These are phyloP conservation scores for Leccinum subgranulosum DNA, from an alignment of 768 basidiomycete species.

Conservation along the genomic window DNA sequence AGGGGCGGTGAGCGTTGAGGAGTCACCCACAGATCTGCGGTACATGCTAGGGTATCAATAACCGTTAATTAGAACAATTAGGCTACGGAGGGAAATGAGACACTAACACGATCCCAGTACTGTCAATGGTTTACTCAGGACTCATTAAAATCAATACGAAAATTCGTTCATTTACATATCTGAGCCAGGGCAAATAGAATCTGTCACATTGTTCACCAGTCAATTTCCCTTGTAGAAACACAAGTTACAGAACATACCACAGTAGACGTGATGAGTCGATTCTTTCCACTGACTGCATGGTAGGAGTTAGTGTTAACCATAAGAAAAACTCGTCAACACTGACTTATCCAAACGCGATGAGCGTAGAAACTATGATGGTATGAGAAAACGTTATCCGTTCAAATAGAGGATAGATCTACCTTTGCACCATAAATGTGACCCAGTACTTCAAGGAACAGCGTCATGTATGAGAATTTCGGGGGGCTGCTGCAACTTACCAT, in stretches of 20 bases:
- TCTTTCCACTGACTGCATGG: constrained; percentile 18
- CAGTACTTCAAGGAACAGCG: constrained; percentile 7
- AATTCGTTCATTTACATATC: constrained; percentile 6
- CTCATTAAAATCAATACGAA: background rate
- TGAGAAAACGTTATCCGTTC: background rate
- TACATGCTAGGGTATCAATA: background rate
- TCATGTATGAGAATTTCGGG: background rate
- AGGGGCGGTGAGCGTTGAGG: background rate
- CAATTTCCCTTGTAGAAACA: background rate
- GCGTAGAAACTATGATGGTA: constrained; percentile 17
- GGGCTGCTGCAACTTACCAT: constrained; percentile 4
- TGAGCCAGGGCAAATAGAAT: constrained; percentile 9
- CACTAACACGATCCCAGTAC: constrained; percentile 16
- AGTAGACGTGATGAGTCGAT: constrained; percentile 7
- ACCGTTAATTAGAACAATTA: background rate
- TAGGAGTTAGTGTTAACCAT: background rate
- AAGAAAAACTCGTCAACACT: background rate
- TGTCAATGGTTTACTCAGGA: background rate
- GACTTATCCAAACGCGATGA: constrained; percentile 30
- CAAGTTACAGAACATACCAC: constrained; percentile 10
- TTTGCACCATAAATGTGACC: constrained; percentile 20
- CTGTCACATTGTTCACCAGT: background rate
- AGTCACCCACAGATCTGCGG: constrained; percentile 5
- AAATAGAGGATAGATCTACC: constrained; percentile 2
- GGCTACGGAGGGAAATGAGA: background rate